A percentile compares a stretch with the other conserved stretches of the same genome.
phyloP scores from a whole-genome alignment of 1,284 basidiomycete genomes.

The Ceraceosorus guamensis region DNA sequence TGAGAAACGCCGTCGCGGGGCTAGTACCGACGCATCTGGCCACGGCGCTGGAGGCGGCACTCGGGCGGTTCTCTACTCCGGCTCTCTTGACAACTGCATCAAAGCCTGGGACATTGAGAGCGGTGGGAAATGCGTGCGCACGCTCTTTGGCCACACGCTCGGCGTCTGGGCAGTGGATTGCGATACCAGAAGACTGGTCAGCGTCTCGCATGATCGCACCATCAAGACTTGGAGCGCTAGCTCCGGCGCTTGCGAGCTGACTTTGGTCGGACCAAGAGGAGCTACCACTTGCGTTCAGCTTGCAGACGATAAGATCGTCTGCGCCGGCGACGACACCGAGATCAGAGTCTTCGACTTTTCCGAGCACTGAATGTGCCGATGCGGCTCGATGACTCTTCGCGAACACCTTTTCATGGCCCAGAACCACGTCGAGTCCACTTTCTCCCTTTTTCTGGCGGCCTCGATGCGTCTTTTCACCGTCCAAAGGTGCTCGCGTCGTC shows the following conservation, averaged over 20 bases:
- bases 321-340: constrained; percentile 82
- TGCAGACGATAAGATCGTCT: constrained; percentile 90
- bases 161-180: constrained; percentile 93
- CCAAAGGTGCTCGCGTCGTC: no score
- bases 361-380: no score
- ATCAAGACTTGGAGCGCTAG: constrained; percentile 87
- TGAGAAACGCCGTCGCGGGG: constrained; percentile 13
- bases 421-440: no score
- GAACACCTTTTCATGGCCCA: no score
- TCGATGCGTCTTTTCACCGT: no score
- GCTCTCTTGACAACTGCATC: constrained; percentile 90
- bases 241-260: constrained; percentile 76
- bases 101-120: constrained; percentile 92
- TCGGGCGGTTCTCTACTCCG: constrained; percentile 69
- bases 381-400: no score
- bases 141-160: constrained; percentile 85
- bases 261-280: constrained; percentile 86
- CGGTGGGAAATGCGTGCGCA: constrained; percentile 67
- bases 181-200: constrained; percentile 84
- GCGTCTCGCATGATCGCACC: constrained; percentile 83
- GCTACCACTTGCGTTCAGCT: constrained; percentile 85
- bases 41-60: background rate
- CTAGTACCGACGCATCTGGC: background rate
- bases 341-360: constrained; percentile 51
- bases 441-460: no score